These are phyloP conservation scores for Candida bentonensis DNA, from an alignment of 805 yeast genomes.

Conservation along the genomic window DNA sequence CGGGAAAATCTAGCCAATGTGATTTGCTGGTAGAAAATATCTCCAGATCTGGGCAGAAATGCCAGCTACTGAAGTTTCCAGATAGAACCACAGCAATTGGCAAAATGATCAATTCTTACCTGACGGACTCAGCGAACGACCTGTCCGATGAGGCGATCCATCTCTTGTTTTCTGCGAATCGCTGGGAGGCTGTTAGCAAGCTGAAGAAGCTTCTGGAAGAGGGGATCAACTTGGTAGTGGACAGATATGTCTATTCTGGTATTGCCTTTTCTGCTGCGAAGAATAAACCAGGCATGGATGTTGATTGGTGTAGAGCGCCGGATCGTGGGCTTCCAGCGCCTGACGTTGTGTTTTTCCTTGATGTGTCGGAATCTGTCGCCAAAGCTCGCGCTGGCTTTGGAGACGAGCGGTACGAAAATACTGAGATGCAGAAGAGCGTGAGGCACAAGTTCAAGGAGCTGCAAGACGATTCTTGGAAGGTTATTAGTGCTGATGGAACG, in stretches of 20 bases:
- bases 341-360: constrained; percentile 66
- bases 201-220: constrained; percentile 31
- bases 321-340: constrained; percentile 81
- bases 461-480: constrained; percentile 23
- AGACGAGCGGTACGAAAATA: constrained; percentile 77
- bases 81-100: constrained; percentile 80
- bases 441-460: constrained; percentile 37
- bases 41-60: constrained; percentile 20
- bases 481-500: constrained; percentile 46
- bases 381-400: constrained; percentile 70
- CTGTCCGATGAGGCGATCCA: constrained; percentile 75
- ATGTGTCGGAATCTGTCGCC: constrained; percentile 34
- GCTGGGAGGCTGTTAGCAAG: constrained; percentile 67
- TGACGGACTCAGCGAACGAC: constrained; percentile 29
- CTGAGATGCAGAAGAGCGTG: constrained; percentile 63
- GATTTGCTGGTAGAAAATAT: constrained; percentile 23
- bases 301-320: constrained; percentile 68
- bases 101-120: constrained; percentile 55
- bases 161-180: constrained; percentile 75
- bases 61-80: constrained; percentile 63
- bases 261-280: constrained; percentile 87
- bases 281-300: constrained; percentile 31
- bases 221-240: constrained; percentile 57
- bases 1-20: constrained; percentile 88
- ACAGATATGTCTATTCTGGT: constrained; percentile 86